Evolutionary conservation across 139 green algal species (phyloP).

Genomic region (Helicosporidium sp.): DNA sequence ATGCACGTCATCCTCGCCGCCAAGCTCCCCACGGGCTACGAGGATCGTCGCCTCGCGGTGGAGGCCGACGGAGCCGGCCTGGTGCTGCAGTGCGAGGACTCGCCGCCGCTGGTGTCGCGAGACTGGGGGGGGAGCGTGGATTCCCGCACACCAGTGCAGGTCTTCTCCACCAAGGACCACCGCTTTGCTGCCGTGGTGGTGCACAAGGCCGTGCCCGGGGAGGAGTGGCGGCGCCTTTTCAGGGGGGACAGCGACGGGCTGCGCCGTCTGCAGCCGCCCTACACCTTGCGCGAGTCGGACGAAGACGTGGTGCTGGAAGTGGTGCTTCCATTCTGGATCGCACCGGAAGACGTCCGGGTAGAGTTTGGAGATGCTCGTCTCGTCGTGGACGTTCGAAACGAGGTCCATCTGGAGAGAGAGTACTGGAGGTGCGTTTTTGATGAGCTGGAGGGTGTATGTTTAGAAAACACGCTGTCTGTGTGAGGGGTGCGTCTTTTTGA

Average conservation of each 20-base stretch:
- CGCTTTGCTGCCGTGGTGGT: conserved; percentile 22
- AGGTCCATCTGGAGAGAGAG: conserved; percentile 18
- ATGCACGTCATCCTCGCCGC: conserved; percentile 32
- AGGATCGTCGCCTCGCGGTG: conserved; percentile 26
- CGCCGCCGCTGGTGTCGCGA: conserved; percentile 35
- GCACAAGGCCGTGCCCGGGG: conserved; percentile 22
- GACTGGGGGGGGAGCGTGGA: conserved; percentile 4
- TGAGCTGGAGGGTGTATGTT: too few species aligned
- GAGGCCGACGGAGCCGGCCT: conserved; percentile 18
- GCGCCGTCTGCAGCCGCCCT: conserved; percentile 30
- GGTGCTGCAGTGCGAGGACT: conserved; percentile 31
- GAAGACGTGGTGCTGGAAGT: conserved; percentile 42
- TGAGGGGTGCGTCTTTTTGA: too few species aligned
- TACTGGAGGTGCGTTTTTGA: too few species aligned
- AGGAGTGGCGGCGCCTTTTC: conserved; percentile 35
- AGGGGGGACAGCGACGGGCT: conserved; percentile 30
- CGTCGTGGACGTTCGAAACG: conserved; percentile 21
- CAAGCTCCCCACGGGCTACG: conserved; percentile 41
- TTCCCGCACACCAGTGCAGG: background rate
- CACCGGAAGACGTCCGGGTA: conserved; percentile 34
- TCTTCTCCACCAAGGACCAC: conserved; percentile 25
- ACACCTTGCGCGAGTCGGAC: conserved; percentile 17
- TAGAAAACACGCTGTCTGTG: too few species aligned
- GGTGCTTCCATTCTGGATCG: conserved; percentile 48
- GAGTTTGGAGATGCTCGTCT: conserved; percentile 13